Evolutionary conservation across 495 filamentous ascomycete genomes (phyloP).

Genomic region (Haplographium delicatum): DNA sequence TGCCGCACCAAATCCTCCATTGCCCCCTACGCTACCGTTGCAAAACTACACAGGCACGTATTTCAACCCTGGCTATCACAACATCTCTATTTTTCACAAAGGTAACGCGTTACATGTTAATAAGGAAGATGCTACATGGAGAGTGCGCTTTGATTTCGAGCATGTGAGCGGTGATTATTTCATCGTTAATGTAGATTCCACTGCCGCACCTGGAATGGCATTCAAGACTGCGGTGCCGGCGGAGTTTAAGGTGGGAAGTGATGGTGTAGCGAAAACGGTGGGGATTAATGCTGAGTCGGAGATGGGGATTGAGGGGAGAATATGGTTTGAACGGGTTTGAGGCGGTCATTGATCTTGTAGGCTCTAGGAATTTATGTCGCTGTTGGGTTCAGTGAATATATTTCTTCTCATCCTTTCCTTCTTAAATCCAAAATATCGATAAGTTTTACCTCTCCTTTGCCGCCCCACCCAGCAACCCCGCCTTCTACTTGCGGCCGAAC

Average conservation of each 20-base stretch:
- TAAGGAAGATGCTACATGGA: conserved; percentile 27
- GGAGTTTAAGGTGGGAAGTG: conserved; percentile 12
- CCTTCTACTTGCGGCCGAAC: conserved; percentile 68
- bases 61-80: conserved; percentile 36
- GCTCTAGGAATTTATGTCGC: too few relatives aligned
- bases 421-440: conserved; percentile 59
- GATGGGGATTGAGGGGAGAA: conserved; percentile 14
- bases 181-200: conserved; percentile 24
- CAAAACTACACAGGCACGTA: conserved; percentile 37
- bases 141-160: conserved; percentile 23
- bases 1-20: conserved; percentile 23
- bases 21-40: conserved; percentile 31
- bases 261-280: conserved; percentile 5
- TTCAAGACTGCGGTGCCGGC: conserved; percentile 4
- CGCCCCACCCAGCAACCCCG: conserved; percentile 74
- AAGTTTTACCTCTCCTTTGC: conserved; percentile 65
- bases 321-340: conserved; percentile 20
- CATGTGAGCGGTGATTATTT: conserved; percentile 34
- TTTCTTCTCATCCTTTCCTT: conserved; percentile 27
- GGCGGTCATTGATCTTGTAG: too few relatives aligned
- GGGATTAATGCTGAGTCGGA: conserved; percentile 7
- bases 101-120: conserved; percentile 20
- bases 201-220: conserved; percentile 10
- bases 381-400: neutral
- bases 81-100: conserved; percentile 29